Base-by-base conservation (phyloP, 2,329 filamentous ascomycete species). In the Claviceps sp. region DNA sequence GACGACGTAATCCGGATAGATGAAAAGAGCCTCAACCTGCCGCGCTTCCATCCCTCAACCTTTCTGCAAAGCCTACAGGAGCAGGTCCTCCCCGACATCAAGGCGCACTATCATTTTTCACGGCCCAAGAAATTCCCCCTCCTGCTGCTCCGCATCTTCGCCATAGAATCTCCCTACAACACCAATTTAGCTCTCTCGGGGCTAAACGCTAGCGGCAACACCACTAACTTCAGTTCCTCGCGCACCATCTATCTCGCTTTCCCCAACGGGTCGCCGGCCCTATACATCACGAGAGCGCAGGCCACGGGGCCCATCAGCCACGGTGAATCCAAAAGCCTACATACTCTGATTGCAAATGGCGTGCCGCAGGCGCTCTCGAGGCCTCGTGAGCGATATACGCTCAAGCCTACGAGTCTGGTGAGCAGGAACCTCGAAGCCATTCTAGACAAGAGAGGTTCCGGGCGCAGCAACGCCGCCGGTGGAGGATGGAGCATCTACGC, bases 401-500 rank as follows among this genome's bases (percentile, higher is more conserved):
- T 95, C 1, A 77, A 81, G 55, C 67, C 78, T 5, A 87, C 86
- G 1, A 81, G 77, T 48, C 71, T 95, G 20, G 77, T 78, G 0
- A 86, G 87, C 16, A 82, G 81, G 57, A 90, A 85, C 52, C 70
- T 95, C 11, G 72, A 76, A 5, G 84, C 84, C 2, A 70, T 95
- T 43, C 70, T 91, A 16, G 76, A 82, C 16, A 77, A 82, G 46
- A 78, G 82, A 40, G 89, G 89, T 1, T 71, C 82, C 0, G 81
- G 84, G 1, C 77, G 86, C 46, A 79, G 78, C 43, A 89, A 88
- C 62, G 75, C 77, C 1, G 85, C 87, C 2, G 81, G 80, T 22
- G 89, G 87, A 1, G 87, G 85, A 5, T 95, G 89, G 81, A 80
- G 81, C 59, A 76, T 89, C 22, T 95, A 94, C 62, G 78, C 84